Evolutionary conservation across 1,139 yeast species (phyloP).

Genomic region (Martiniozyma asiatica): DNA sequence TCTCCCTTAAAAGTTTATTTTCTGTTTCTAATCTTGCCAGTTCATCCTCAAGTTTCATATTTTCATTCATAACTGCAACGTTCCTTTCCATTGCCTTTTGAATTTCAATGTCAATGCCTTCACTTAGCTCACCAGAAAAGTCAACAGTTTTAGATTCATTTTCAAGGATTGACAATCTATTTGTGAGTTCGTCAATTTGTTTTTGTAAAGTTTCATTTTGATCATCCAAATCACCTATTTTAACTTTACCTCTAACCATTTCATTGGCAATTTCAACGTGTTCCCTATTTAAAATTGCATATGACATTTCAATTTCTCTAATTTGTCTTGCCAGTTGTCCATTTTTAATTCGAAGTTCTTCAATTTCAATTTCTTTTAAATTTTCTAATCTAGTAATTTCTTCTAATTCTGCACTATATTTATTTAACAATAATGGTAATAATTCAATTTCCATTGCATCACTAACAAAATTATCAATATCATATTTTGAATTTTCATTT

Average conservation of each 20-base stretch:
- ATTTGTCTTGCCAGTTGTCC: conserved; percentile 66
- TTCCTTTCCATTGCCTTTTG: conserved; percentile 47
- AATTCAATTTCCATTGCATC: conserved; percentile 69
- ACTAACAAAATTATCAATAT: conserved; percentile 59
- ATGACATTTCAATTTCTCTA: conserved; percentile 59
- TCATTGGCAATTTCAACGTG: conserved; percentile 72
- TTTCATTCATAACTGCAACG: conserved; percentile 43
- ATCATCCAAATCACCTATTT: conserved; percentile 53
- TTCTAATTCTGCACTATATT: conserved; percentile 62
- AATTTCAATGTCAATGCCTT: conserved; percentile 33
- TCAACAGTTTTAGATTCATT: conserved; percentile 26
- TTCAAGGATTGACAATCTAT: conserved; percentile 29
- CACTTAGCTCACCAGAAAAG: conserved; percentile 22
- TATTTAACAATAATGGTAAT: conserved; percentile 56
- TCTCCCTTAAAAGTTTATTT: conserved; percentile 8
- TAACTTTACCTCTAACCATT: conserved; percentile 49
- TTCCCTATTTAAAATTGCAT: conserved; percentile 62
- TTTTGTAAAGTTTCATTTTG: conserved; percentile 47
- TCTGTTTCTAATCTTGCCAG: conserved; percentile 42
- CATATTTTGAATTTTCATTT: conserved; percentile 25
- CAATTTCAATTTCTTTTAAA: conserved; percentile 60
- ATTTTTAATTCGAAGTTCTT: conserved; percentile 49
- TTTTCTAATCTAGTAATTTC: conserved; percentile 61
- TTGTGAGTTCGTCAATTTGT: conserved; percentile 41
- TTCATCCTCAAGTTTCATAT: conserved; percentile 41